phyloP scores from a whole-genome alignment of 768 basidiomycete species.

The Boletellus emodensis region DNA sequence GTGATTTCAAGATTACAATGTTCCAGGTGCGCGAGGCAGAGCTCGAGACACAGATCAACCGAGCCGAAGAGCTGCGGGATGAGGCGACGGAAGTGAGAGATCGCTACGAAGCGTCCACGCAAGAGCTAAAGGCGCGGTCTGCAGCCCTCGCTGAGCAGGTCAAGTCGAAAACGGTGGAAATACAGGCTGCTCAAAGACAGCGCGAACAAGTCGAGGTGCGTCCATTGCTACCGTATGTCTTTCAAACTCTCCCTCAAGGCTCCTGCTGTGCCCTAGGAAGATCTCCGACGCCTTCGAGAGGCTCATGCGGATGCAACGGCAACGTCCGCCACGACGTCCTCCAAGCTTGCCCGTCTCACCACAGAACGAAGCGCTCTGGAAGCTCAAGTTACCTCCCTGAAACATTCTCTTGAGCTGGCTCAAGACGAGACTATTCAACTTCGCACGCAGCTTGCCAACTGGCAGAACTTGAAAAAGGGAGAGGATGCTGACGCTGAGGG shows the following conservation, averaged over 20 bases:
- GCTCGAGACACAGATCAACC: constrained; percentile 49
- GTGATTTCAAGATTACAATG: constrained; percentile 65
- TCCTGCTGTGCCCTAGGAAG: constrained; percentile 28
- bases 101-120: constrained; percentile 27
- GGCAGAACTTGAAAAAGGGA: constrained; percentile 63
- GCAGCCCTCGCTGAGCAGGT: constrained; percentile 35
- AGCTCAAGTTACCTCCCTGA: constrained; percentile 49
- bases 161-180: constrained; percentile 38
- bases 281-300: constrained; percentile 43
- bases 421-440: constrained; percentile 53
- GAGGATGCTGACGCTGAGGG: constrained; percentile 57
- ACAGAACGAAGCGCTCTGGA: constrained; percentile 58
- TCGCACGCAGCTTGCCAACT: constrained; percentile 61
- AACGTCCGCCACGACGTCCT: constrained; percentile 40
- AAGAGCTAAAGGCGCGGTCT: constrained; percentile 30
- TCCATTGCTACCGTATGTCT: background rate
- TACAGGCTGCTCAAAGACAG: constrained; percentile 39
- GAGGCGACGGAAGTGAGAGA: constrained; percentile 13
- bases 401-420: constrained; percentile 54
- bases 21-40: constrained; percentile 63
- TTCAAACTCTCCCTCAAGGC: background rate
- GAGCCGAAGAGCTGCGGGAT: constrained; percentile 48
- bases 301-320: constrained; percentile 48
- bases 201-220: constrained; percentile 46
- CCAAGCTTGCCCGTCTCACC: constrained; percentile 53